A percentile compares a stretch with the other conserved stretches of the same genome.
These are phyloP conservation scores for Thymus mandschuricus DNA, from an alignment of 257 asterid genomes.

Conservation along the genomic window DNA sequence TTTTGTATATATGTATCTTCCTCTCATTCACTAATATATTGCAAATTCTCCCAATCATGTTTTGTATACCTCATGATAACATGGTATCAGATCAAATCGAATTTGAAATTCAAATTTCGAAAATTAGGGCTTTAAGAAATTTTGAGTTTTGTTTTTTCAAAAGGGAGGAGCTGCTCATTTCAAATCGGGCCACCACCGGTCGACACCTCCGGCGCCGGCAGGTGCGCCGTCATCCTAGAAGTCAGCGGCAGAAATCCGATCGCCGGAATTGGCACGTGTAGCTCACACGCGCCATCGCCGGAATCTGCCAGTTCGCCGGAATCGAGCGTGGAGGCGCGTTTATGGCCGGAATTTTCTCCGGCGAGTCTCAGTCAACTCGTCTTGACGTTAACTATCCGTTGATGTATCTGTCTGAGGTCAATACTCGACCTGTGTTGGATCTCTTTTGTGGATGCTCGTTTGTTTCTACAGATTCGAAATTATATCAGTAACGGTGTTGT, in stretches of 20 bases:
- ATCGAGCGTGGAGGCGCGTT: not conserved
- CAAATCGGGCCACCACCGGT: not conserved
- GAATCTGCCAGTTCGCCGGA: not conserved
- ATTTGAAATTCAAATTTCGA: not conserved
- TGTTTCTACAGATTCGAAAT: too few relatives aligned
- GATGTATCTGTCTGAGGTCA: too few relatives aligned
- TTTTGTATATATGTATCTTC: too few relatives aligned
- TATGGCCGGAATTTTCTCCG: not conserved
- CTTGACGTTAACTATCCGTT: too few relatives aligned
- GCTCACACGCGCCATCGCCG: not conserved
- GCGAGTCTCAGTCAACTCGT: not conserved
- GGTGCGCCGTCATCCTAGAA: not conserved
- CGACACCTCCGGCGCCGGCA: not conserved
- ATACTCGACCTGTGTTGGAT: too few relatives aligned
- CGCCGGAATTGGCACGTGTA: not conserved
- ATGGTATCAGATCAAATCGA: not conserved
- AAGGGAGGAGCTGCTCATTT: not conserved
- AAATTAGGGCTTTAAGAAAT: too few relatives aligned
- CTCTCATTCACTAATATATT: too few relatives aligned
- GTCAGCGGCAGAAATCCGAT: too few relatives aligned
- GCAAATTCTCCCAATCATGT: not conserved
- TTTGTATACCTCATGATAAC: not conserved
- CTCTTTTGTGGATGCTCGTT: not conserved
- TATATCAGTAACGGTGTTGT: not conserved
- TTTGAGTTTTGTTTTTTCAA: too few relatives aligned